Evolutionary conservation across 768 basidiomycete genomes (phyloP).

Genomic region (Polyporus arcularius): DNA sequence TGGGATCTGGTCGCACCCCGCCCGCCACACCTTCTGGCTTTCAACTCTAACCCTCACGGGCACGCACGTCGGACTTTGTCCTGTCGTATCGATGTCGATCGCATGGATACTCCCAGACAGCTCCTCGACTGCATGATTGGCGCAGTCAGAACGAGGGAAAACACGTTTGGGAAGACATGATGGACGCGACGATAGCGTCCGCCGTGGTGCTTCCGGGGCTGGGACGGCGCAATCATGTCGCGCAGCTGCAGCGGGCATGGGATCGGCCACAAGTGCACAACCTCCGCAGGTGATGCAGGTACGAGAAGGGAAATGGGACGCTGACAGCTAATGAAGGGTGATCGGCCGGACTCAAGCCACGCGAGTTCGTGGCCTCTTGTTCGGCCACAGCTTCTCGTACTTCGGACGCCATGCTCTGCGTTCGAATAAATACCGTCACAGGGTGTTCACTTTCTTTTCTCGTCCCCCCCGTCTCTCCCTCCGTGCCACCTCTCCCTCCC

Average conservation of each 20-base stretch:
- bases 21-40: constrained; percentile 9
- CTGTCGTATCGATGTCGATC: not conserved
- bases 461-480: constrained; percentile 13
- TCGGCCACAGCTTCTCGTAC: not conserved
- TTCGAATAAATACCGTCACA: constrained; percentile 21
- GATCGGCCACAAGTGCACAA: not conserved
- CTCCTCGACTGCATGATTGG: not conserved
- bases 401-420: constrained; percentile 8
- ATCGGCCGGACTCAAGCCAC: constrained; percentile 11
- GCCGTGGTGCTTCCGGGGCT: not conserved
- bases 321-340: constrained; percentile 5
- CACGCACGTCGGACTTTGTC: not conserved
- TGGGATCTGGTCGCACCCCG: not conserved
- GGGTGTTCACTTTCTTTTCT: constrained; percentile 12
- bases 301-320: constrained; percentile 1
- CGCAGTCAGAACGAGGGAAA: not conserved
- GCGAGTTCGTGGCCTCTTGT: constrained; percentile 7
- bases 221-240: too few relatives aligned
- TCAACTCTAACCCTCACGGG: constrained; percentile 13
- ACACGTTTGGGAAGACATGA: not conserved
- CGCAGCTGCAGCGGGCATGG: not conserved
- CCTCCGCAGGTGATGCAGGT: constrained; percentile 8
- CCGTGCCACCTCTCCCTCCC: constrained; percentile 17
- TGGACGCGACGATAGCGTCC: not conserved
- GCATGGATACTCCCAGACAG: not conserved